Base-by-base conservation (phyloP, 768 basidiomycete species). In the Russula sp. region DNA sequence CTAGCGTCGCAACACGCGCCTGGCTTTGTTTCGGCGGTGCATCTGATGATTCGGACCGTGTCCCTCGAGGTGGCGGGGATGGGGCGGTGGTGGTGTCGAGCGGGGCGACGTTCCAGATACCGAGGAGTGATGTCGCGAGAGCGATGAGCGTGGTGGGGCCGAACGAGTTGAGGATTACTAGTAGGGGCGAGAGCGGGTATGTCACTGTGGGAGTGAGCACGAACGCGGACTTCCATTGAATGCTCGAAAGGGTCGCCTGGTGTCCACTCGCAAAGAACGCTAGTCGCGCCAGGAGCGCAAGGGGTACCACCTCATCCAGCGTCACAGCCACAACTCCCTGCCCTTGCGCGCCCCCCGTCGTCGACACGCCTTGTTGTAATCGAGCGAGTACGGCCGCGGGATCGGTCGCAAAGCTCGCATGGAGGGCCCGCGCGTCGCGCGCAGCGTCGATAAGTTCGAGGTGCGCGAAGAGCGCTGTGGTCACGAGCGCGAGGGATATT, bases 181-280 rank as follows among this genome's bases (percentile, higher is more conserved):
- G 86, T 2, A 90, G 51, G 0, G 87, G 87, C 0, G 94, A 87
- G 69, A 85, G 83, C 0, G 89, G 87, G 72, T 92, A 93, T 13
- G 76, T 78, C 50, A 94, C 78, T 0, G 80, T 84, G 3, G 83
- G 77, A 2, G 85, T 83, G 61, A 99, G 80, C 32, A 98, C 73
- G 75, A 98, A 99, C 8, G 90, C 95, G 1, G 88, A 77, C 74
- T 97, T 97, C 97, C 96, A 99, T 69, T 98, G 96, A 49, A 99
- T 83, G 3, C 92, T 89, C 1, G 92, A 83, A 44, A 98, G 80
- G 3, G 88, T 88, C 1, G 94, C 82, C 75, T 98, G 94, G 71
- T 99, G 97, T 2, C 97, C 96, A 0, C 95, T 98, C 0, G 84
- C 79, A 72, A 90, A 91, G 80, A 95, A 98, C 9, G 83, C 75